phyloP scores from a whole-genome alignment of 768 basidiomycete species.

The Kwoniella sp. region DNA sequence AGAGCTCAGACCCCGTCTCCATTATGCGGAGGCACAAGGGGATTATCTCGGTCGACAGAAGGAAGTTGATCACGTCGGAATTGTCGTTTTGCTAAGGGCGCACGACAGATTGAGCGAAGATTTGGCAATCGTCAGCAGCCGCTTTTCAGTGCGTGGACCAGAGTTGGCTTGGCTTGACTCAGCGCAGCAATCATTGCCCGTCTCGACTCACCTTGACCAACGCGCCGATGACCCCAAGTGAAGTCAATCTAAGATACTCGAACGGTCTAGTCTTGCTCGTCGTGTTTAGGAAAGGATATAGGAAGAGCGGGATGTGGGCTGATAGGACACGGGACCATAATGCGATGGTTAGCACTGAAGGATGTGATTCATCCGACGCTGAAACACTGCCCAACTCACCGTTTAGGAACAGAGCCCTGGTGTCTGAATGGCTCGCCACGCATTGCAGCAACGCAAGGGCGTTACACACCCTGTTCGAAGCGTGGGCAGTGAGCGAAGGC shows the following conservation, averaged over 20 bases:
- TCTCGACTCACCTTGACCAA: conserved; percentile 78
- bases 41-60: conserved; percentile 98
- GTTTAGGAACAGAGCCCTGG: conserved; percentile 89
- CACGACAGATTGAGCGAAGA: neutral
- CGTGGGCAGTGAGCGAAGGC: conserved; percentile 93
- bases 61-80: conserved; percentile 96
- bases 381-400: conserved; percentile 61
- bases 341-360: neutral
- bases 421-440: conserved; percentile 96
- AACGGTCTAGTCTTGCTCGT: conserved; percentile 99
- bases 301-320: conserved; percentile 93
- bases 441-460: conserved; percentile 96
- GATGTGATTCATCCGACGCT: neutral
- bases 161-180: too few species aligned
- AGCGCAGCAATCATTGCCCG: too few species aligned
- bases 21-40: conserved; percentile 98
- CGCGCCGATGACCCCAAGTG: conserved; percentile 98
- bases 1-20: conserved; percentile 98
- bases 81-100: conserved; percentile 95
- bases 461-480: conserved; percentile 98
- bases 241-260: conserved; percentile 97
- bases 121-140: neutral
- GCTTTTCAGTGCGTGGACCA: neutral
- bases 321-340: too few species aligned
- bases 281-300: conserved; percentile 98